Base-by-base conservation (phyloP, 2,329 filamentous ascomycete genomes). In the Colletotrichum somersetense region DNA sequence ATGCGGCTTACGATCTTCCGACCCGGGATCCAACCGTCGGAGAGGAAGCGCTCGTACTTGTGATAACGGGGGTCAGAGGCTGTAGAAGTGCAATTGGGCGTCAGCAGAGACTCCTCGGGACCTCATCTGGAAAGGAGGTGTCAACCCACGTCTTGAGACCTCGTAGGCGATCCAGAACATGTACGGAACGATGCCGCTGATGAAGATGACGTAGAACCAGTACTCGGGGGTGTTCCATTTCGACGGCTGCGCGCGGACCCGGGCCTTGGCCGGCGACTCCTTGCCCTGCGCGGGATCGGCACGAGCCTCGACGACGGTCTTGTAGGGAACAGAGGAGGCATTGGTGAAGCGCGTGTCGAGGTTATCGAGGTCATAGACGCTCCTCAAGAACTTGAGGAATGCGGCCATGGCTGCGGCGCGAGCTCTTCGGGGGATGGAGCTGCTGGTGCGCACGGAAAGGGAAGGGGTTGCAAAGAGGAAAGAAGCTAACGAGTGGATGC, bases 101-200 rank as follows among this genome's bases (percentile, higher is more conserved):
- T 58, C 48, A 68, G 57, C 30, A 35, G 23, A 52, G n/a, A 18
- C 11, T 63, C 35, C 20, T 58, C n/a, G 12, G 14, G 16, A 30
- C 20, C 14, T 44, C 7, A 5, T 20, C 38, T 30, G 12, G 2
- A 53, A 14, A 12, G 46, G 16, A 11, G 38, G 38, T 8, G 44
- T 4, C 16, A 52, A 85, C 87, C 70, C 82, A 95, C 95, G 88
- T 83, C 91, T 89, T 33, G 96, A 99, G 57, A 97, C 94, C 82
- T 93, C 89, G 76, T 95, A 93, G 12, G 92, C 91, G n/a, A 92
- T 87, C 85, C 94, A 97, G 83, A 97, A 94, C 95, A 99, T 99
- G 77, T 91, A 88, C 11, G 94, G 94, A 35, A 98, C 86, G 67
- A 86, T 86, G 7, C 89, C 79, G 40, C 87, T 73, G 76, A 98